Conservation (phyloP, 2,329 filamentous ascomycete genomes). For the Ceratocystis eucalypticola region DNA sequence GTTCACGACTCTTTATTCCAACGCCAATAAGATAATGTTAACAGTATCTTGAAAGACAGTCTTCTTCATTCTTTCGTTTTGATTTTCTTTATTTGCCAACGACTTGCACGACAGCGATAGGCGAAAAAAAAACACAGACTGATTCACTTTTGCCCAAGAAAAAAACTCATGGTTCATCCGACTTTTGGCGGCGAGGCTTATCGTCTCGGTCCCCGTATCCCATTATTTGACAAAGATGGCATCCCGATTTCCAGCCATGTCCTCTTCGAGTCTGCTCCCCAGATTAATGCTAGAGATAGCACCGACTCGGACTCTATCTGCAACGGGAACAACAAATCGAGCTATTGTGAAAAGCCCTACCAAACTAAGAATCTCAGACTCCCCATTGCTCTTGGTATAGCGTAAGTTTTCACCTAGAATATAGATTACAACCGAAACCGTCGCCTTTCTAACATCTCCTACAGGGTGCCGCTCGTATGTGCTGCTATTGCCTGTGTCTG, state of each 20-base stretch:
- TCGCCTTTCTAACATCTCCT: neutral
- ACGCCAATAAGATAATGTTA: neutral
- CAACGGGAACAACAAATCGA: conserved; percentile 10
- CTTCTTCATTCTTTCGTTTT: neutral
- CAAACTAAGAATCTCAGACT: conserved; percentile 43
- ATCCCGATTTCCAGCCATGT: conserved; percentile 8
- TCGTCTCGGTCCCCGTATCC: conserved; percentile 13
- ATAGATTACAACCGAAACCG: neutral
- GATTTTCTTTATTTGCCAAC: too few relatives aligned
- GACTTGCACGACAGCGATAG: neutral
- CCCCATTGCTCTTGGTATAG: conserved; percentile 54
- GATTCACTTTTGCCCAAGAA: neutral
- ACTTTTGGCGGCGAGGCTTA: conserved; percentile 7
- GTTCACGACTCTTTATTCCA: neutral
- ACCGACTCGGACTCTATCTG: conserved; percentile 11
- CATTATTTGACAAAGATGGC: neutral
- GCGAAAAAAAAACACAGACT: neutral
- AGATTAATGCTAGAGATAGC: neutral
- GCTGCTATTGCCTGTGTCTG: conserved; percentile 56
- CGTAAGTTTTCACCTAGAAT: conserved; percentile 39
- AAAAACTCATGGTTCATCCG: conserved; percentile 8
- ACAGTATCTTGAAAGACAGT: neutral
- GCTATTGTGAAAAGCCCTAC: conserved; percentile 46
- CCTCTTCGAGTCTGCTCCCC: conserved; percentile 9
- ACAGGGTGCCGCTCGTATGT: conserved; percentile 60